Evolutionary conservation across 192 early-diverging fungal species (phyloP), one percentile per base, ranked within the genome.

Genomic region (Backusella circina): DNA sequence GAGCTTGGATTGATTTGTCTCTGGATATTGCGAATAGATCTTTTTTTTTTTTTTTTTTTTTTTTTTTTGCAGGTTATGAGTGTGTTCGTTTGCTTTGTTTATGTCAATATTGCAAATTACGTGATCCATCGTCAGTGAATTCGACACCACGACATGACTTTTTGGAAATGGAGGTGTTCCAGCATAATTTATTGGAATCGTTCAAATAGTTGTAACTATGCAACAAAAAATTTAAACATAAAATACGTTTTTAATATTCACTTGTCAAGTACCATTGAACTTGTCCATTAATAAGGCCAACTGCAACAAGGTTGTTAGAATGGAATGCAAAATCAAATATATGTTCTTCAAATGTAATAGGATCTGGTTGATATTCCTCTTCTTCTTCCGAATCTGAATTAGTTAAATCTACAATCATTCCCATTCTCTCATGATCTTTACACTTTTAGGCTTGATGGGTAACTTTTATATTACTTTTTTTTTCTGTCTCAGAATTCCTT

Each of bases 91-190:
- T 30, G 8, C 8, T n/a, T 18, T 23, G 2, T 80, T 73, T 23
- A 51, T 61, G 28, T 37, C 41, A 33, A 23, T 18, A 31, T 28
- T 33, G 37, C 4, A 65, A 8, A 8, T 35, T 84, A 87, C 91
- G 82, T 38, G 78, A 68, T 13, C 97, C 97, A 79, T 95, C 93
- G 16, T 77, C 77, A 75, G 86, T 91, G 69, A 96, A 99, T 61
- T 89, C 92, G 5, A 99, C 77, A n/a, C 92, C 91, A 35, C 97
- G 87, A 71, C 92, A 94, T 10, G 96, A 95, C 80, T 96, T 93
- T 85, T 91, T 95, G 75, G 95, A 93, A 1, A 84, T 84, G 26
- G 87, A 79, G 10, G 87, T 77, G 18, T 68, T 74, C 82, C 90
- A 94, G 2, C 85, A 57, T 1, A 79, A 71, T 61, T 76, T 75